Percentiles rank a stretch among this genome's conserved stretches.
Evolutionary conservation across 1,284 basidiomycete species (phyloP).

Genomic region (Quambalaria eucalypti): DNA sequence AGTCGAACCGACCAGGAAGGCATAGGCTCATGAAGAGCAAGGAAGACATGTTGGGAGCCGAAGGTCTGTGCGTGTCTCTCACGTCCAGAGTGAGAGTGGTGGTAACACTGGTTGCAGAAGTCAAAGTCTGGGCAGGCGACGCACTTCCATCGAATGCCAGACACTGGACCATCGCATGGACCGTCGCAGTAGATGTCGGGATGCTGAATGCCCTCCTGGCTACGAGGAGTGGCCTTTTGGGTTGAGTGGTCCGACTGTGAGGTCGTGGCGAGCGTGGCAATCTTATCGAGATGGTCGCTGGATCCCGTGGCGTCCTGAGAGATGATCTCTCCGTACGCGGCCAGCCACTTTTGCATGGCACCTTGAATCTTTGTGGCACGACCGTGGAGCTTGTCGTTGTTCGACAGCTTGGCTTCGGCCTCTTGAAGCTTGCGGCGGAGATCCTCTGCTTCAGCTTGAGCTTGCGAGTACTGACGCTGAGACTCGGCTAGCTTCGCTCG

Average conservation of each 20-base stretch:
- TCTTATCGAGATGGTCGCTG: not conserved
- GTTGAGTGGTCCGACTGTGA: not conserved
- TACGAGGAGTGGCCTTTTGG: too few relatives aligned
- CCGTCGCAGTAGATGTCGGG: conserved; percentile 1
- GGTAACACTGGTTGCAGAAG: not conserved
- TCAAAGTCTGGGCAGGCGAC: not conserved
- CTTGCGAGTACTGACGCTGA: too few relatives aligned
- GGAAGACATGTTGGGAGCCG: not conserved
- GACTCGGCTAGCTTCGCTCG: too few relatives aligned
- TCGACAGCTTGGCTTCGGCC: too few relatives aligned
- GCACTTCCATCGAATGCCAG: not conserved
- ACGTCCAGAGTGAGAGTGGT: not conserved
- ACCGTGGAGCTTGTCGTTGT: not conserved
- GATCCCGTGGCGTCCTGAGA: not conserved
- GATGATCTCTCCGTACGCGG: not conserved
- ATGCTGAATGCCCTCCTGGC: not conserved
- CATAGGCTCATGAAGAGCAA: not conserved
- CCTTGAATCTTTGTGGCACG: not conserved
- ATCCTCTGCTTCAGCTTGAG: too few relatives aligned
- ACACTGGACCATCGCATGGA: not conserved
- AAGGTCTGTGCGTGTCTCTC: not conserved
- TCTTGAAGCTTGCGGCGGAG: too few relatives aligned
- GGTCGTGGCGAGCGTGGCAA: not conserved
- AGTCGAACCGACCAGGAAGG: too few relatives aligned
- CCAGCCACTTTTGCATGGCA: not conserved